A percentile compares a stretch with the other conserved stretches of the same genome.
phyloP scores from a whole-genome alignment of 768 basidiomycete genomes.

The Tricholoma furcatifolium region DNA sequence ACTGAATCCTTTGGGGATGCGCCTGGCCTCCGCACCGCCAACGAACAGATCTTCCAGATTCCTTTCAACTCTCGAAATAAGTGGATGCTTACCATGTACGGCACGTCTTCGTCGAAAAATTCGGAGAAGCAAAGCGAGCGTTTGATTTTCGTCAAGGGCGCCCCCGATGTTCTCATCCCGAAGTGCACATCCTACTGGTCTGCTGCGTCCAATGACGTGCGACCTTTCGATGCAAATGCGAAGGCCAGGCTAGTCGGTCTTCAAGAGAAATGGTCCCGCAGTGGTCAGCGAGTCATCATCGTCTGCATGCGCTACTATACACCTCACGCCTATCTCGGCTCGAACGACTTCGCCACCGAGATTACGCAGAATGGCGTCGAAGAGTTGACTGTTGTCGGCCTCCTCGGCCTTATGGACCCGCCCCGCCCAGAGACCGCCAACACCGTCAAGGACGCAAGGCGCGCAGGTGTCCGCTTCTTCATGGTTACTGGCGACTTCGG shows the following conservation, averaged over 20 bases:
- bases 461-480: conserved; percentile 50
- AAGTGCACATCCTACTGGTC: conserved; percentile 28
- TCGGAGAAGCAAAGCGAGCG: conserved; percentile 14
- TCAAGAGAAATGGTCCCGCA: conserved; percentile 41
- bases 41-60: conserved; percentile 32
- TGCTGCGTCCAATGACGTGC: conserved; percentile 14
- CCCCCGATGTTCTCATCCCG: conserved; percentile 51
- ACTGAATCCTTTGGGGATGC: conserved; percentile 25
- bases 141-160: conserved; percentile 52
- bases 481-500: conserved; percentile 59
- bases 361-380: conserved; percentile 35
- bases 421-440: conserved; percentile 35
- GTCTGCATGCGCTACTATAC: conserved; percentile 31
- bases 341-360: conserved; percentile 26
- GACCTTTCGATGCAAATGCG: conserved; percentile 24
- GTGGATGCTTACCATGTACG: conserved; percentile 52
- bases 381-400: conserved; percentile 33
- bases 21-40: conserved; percentile 15
- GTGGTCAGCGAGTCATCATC: conserved; percentile 55
- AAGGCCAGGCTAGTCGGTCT: conserved; percentile 17
- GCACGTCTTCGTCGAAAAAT: conserved; percentile 1
- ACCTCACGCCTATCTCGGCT: conserved; percentile 20
- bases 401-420: no score
- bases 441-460: conserved; percentile 43
- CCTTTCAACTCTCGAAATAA: conserved; percentile 53